Evolutionary conservation across 192 early-diverging fungal genomes (phyloP), one percentile per base, ranked within the genome.

Genomic region (Lobosporangium transversale): DNA sequence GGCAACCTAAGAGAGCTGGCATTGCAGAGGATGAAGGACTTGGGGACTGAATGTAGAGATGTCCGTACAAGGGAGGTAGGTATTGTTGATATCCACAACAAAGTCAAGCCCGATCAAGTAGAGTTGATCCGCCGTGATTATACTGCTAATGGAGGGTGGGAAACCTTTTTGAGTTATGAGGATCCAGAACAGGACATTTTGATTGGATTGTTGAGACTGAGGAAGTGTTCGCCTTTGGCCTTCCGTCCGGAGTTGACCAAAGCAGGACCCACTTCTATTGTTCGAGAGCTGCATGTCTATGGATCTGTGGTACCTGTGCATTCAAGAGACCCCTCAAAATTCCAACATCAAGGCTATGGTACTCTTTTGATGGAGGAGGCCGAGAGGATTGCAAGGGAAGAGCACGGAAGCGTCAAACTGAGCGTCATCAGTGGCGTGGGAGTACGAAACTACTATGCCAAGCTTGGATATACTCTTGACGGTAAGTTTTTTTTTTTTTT

Each of bases 341-440:
- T 99, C 88, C 98, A 99, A 84, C 98, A 99, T 81, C 98, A 95
- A 81, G 98, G 98, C 0, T 99, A 96, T 73, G 98, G 98, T 33
- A 97, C 97, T 2, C 78, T 99, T 80, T 71, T 99, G 56, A 99
- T 99, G 98, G 98, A 99, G 64, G 98, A 99, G 80, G 98, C 98
- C 1, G 98, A 98, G 84, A 78, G 98, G 24, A 99, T 99, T 82
- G 96, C 98, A 14, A 83, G 93, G 44, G 95, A 98, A 53, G 98
- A 99, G 80, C 98, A 99, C 70, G 94, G 93, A 27, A 94, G 92
- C 73, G 87, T 90, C 42, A 99, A 99, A 76, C 68, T 99, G 43
- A 91, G 93, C 12, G 97, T 99, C 31, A 99, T 99, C 76, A 92
- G 95, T 62, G 97, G 98, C 27, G 94, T 99, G 6, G 98, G 98